Conservation (phyloP, 1,139 yeast species). For the Yamadazyma kanchanaburiensis region DNA sequence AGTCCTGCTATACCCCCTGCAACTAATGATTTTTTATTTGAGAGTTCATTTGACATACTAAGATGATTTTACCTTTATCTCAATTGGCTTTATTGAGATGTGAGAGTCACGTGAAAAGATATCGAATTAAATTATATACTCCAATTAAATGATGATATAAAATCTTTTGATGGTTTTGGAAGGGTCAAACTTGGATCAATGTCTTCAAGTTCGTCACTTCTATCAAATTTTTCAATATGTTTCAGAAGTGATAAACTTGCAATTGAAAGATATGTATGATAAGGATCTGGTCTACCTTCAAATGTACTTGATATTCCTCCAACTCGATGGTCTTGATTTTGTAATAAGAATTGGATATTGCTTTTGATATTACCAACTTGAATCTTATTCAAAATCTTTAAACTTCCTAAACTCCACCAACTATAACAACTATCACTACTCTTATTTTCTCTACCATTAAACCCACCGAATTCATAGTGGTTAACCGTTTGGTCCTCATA, state of each 20-base stretch:
- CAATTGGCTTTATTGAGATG: no score
- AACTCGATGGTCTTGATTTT: slow-evolving; percentile 58
- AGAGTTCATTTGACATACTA: slow-evolving; percentile 14
- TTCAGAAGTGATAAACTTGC: slow-evolving; percentile 52
- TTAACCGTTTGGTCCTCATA: slow-evolving; percentile 26
- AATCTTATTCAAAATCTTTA: slow-evolving; percentile 37
- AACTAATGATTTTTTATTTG: slow-evolving; percentile 14
- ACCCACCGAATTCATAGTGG: slow-evolving; percentile 65
- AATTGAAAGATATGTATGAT: slow-evolving; percentile 62
- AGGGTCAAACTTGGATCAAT: slow-evolving; percentile 28
- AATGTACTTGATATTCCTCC: slow-evolving; percentile 85
- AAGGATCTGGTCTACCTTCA: slow-evolving; percentile 64
- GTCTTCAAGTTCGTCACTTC: slow-evolving; percentile 15
- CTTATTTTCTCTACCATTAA: slow-evolving; percentile 86
- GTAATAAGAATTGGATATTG: slow-evolving; percentile 48
- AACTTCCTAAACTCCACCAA: slow-evolving; percentile 78
- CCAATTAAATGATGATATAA: no score
- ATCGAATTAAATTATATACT: no score
- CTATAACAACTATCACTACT: slow-evolving; percentile 87
- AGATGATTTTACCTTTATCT: no score
- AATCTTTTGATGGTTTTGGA: slow-evolving; percentile 18
- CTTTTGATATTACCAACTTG: slow-evolving; percentile 33
- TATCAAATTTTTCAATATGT: slow-evolving; percentile 9
- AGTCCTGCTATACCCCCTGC: slow-evolving; percentile 88
- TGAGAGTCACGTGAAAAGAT: no score